Evolutionary conservation across 164 flowering plant genomes (phyloP), one percentile per base, ranked within the genome.

Genomic region (Umbilicus rupestris): DNA sequence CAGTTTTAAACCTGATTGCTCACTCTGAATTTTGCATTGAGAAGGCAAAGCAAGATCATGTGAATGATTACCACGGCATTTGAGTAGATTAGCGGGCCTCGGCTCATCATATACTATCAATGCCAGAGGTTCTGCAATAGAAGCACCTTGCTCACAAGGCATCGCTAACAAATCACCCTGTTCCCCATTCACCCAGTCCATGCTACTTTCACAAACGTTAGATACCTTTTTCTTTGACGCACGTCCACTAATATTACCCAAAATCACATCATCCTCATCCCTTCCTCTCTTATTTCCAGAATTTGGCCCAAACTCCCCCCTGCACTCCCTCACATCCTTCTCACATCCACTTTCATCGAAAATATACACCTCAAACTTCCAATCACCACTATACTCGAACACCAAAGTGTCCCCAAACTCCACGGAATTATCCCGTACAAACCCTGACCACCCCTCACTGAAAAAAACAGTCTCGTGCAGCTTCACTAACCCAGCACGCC

Each of bases 331-430:
- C 50, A 71, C 68, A 69, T 86, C 84, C 64, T 79, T 85, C 81
- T 88, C 94, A 74, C 94, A 88, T 30, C 80, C 70, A 75, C 78
- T 86, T 57, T 63, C 66, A 72, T 84, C 90, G 74, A 87, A 91
- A 59, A 88, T 73, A 68, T 81, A 79, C 64, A 88, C 90, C 2
- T 75, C 72, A 65, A 88, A 88, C 47, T 77, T 66, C 77, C 79
- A 73, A 70, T 80, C 64, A 17, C 91, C 93, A 71, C 82, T 75
- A 70, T 91, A 82, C 72, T 83, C 78, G 37, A 91, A 84, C 50
- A 88, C 85, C 60, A 87, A 66, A 49, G 83, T 64, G 69, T 91
- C 88, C 16, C 85, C 87, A 29, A 62, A 62, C 62, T 77, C 76
- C 33, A 87, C 35, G 11, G 42, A 71, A 72, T 88, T 81, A 72